Percentiles rank a stretch among this genome's conserved stretches.
Conservation (phyloP, 768 basidiomycete species). For the Gloeophyllum trabeum region DNA sequence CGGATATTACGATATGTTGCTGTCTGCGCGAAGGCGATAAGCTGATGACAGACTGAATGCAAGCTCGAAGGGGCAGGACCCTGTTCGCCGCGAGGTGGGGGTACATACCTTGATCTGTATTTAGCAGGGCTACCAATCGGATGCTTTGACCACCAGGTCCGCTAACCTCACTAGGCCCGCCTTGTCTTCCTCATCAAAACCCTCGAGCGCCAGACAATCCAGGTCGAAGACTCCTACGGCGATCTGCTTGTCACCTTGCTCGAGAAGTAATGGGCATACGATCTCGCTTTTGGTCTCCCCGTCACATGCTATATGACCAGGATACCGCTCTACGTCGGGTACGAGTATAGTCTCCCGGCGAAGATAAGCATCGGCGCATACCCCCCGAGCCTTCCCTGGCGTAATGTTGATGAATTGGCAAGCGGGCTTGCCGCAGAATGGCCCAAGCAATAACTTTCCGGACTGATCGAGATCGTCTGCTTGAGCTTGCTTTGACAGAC, state of each 20-base stretch:
- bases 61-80: too few relatives aligned
- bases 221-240: conserved; percentile 58
- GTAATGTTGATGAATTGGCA: conserved; percentile 69
- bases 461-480: conserved; percentile 7
- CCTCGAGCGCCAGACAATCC: conserved; percentile 63
- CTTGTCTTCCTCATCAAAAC: conserved; percentile 71
- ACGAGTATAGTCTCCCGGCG: conserved; percentile 53
- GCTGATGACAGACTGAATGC: not conserved
- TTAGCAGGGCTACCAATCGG: conserved; percentile 54
- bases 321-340: conserved; percentile 65
- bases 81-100: too few relatives aligned
- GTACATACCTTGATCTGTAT: too few relatives aligned
- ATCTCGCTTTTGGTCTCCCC: conserved; percentile 86
- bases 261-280: conserved; percentile 61
- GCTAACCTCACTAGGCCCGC: conserved; percentile 69
- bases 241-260: conserved; percentile 14
- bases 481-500: conserved; percentile 10
- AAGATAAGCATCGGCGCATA: conserved; percentile 75
- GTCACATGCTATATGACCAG: conserved; percentile 93
- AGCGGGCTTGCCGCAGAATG: conserved; percentile 87
- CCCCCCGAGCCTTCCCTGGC: conserved; percentile 50
- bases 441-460: conserved; percentile 52
- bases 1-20: too few relatives aligned
- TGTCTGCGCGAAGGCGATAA: not conserved
- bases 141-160: conserved; percentile 45